Evolutionary conservation across 176 grass and related monocot genomes (phyloP), one percentile per base, ranked within the genome.

Genomic region (Oryza meridionalis): DNA sequence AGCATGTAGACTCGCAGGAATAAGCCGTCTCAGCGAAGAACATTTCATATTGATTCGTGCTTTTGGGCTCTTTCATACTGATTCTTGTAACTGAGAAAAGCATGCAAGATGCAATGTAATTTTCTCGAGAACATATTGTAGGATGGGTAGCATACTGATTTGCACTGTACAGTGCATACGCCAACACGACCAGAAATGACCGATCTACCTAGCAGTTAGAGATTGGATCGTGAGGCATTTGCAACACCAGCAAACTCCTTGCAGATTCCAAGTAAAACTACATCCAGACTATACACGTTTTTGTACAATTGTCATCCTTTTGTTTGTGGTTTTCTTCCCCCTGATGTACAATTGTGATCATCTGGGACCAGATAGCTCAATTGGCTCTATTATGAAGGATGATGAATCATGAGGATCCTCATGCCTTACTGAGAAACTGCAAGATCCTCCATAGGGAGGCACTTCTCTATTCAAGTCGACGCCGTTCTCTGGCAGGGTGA

Each of bases 371-470:
- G 93, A 98, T 62, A 98, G 87, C 59, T 98, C 91, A 24, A 95
- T 94, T n/a, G 96, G 86, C 46, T 99, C 96, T 73, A 99, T 95
- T 22, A 99, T 94, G 49, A 99, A 99, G 75, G 96, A 96, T 1
- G 91, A 96, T 32, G 93, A 91, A 88, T 99, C 96, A 49, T 99
- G 91, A 65, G 85, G 85, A 84, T 88, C 96, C 71, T 93, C 96
- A n/a, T 89, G 86, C 51, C 89, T 89, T 21, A 87, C 50, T 50
- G 96, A 96, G 70, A 91, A 91, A 90, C 93, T 96, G 71, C 79
- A 89, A 71, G 89, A 87, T n/a, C 79, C 87, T 13, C 80, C 81
- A 11, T 85, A 73, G 47, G 70, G 71, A 19, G 82, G n/a, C 21
- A 51, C 77, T 77, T 94, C 89, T 25, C 89, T 72, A 46, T 94